A percentile compares a stretch with the other conserved stretches of the same genome.
These are phyloP conservation scores for Quercus parvula DNA, from an alignment of 306 rosid species.

Conservation along the genomic window DNA sequence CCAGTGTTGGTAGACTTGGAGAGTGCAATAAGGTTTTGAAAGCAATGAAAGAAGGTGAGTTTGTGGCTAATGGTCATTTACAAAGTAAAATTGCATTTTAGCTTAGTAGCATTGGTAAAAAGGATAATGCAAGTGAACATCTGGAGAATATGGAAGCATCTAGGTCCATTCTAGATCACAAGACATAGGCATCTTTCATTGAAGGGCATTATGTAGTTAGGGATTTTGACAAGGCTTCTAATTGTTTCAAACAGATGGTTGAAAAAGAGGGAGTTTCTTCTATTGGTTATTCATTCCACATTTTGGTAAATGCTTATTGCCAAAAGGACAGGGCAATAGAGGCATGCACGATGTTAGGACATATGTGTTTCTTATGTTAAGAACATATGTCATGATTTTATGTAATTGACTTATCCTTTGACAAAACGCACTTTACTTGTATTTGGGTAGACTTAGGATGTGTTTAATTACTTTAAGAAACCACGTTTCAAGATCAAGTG, in stretches of 20 bases:
- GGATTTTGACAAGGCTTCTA: conserved; percentile 54
- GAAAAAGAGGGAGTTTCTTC: too few species aligned
- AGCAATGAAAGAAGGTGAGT: conserved; percentile 57
- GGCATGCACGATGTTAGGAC: conserved; percentile 25
- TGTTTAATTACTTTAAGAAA: too few species aligned
- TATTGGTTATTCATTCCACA: too few species aligned
- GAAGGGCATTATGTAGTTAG: conserved; percentile 62
- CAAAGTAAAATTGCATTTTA: conserved; percentile 46
- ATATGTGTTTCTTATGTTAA: too few species aligned
- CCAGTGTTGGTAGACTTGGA: conserved; percentile 52
- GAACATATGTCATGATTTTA: too few species aligned
- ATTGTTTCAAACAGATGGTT: conserved; percentile 36
- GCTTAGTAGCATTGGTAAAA: conserved; percentile 49
- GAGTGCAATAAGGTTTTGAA: conserved; percentile 62
- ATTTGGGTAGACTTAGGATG: too few species aligned
- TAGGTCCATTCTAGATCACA: conserved; percentile 38
- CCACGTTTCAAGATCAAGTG: too few species aligned
- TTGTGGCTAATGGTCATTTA: conserved; percentile 38
- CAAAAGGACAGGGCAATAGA: conserved; percentile 19
- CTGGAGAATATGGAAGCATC: conserved; percentile 45
- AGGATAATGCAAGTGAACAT: conserved; percentile 47
- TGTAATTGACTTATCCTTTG: too few species aligned
- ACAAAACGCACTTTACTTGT: too few species aligned
- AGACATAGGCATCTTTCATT: conserved; percentile 53
- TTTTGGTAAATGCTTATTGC: too few species aligned